phyloP scores from a whole-genome alignment of 2,329 filamentous ascomycete genomes.

The Pseudogymnoascus sp. region DNA sequence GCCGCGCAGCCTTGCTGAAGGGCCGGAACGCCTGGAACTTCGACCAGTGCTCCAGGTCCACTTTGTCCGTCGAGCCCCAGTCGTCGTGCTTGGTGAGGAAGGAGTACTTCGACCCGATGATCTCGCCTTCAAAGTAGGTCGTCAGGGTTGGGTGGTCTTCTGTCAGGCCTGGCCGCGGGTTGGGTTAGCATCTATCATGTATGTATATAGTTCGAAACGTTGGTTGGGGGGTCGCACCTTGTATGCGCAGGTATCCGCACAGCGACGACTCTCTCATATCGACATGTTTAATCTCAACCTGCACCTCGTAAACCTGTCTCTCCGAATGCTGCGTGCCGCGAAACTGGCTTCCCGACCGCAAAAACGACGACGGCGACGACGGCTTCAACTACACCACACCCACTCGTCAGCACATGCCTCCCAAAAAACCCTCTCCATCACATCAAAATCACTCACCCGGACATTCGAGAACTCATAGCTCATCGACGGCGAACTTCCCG shows the following conservation, averaged over 20 bases:
- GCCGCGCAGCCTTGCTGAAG: conserved; percentile 52
- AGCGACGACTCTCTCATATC: conserved; percentile 91
- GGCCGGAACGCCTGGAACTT: conserved; percentile 83
- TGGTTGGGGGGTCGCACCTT: conserved; percentile 53
- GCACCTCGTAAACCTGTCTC: conserved; percentile 85
- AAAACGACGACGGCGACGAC: conserved; percentile 74
- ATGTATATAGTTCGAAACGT: neutral
- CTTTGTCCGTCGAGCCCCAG: conserved; percentile 89
- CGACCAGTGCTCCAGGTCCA: conserved; percentile 87
- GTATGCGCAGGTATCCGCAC: conserved; percentile 90
- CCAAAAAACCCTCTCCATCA: neutral
- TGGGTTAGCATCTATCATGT: conserved; percentile 10
- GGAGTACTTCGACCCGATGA: conserved; percentile 90
- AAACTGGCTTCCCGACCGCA: conserved; percentile 83
- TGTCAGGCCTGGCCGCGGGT: conserved; percentile 61
- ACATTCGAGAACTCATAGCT: conserved; percentile 49
- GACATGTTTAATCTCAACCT: conserved; percentile 95
- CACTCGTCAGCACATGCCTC: neutral
- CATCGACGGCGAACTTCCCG: conserved; percentile 37
- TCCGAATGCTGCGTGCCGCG: conserved; percentile 89
- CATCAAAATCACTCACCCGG: conserved; percentile 38
- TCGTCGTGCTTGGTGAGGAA: conserved; percentile 83
- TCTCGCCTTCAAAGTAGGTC: conserved; percentile 97
- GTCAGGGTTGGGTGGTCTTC: conserved; percentile 96
- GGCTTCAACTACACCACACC: conserved; percentile 42